Conservation (phyloP, 108 stramenopile species). For the Bacterosira constricta region DNA sequence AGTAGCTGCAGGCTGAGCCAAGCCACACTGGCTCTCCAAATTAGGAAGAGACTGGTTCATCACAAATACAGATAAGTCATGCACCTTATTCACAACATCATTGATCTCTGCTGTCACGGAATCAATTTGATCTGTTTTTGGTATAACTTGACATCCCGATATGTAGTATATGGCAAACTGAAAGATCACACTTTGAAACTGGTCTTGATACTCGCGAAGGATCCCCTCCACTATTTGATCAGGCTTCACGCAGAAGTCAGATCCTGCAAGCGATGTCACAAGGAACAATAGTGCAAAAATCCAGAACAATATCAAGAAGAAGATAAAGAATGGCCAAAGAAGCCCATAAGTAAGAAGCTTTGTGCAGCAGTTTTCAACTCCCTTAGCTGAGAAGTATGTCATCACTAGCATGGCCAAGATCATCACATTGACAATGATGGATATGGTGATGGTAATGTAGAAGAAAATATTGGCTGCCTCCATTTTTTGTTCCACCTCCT, state of each 20-base stretch:
- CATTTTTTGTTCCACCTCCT: background rate
- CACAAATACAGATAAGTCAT: background rate
- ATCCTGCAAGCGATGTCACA: slow-evolving; percentile 9
- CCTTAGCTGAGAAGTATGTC: slow-evolving; percentile 2
- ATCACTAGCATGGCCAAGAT: slow-evolving; percentile 19
- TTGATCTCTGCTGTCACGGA: background rate
- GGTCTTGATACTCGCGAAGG: background rate
- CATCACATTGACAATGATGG: slow-evolving; percentile 2
- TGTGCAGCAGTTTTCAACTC: slow-evolving; percentile 10
- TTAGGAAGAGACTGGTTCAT: background rate
- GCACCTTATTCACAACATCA: background rate
- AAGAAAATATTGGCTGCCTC: slow-evolving; percentile 3
- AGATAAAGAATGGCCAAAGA: slow-evolving; percentile 19
- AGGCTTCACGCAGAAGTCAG: slow-evolving; percentile 32
- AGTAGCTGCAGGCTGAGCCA: background rate
- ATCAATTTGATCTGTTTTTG: background rate
- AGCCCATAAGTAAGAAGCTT: background rate
- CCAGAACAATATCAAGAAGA: slow-evolving; percentile 26
- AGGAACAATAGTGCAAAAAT: slow-evolving; percentile 31
- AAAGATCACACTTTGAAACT: background rate
- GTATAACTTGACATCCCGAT: slow-evolving; percentile 15
- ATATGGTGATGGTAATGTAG: slow-evolving; percentile 9
- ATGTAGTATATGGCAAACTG: slow-evolving; percentile 13
- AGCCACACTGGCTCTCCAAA: background rate
- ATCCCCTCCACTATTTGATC: slow-evolving; percentile 6